Evolutionary conservation across 148 eudicot genomes (phyloP).

Genomic region (Vaccinium myrtillus): DNA sequence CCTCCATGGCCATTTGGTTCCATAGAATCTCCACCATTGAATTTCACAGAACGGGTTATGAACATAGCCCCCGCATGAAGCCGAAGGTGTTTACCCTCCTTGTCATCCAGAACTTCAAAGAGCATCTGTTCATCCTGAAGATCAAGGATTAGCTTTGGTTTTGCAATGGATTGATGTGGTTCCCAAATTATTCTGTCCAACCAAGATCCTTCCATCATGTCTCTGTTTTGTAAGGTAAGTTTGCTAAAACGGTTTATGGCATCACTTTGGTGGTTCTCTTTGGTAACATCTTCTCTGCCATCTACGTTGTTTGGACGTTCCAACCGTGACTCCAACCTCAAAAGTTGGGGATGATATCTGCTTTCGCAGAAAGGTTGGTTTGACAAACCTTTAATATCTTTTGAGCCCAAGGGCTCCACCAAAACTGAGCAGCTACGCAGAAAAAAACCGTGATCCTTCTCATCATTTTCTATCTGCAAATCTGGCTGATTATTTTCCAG

Average conservation of each 20-base stretch:
- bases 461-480: conserved; percentile 23
- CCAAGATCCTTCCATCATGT: conserved; percentile 84
- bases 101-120: conserved; percentile 73
- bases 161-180: conserved; percentile 47
- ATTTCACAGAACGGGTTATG: conserved; percentile 46
- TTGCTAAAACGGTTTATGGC: conserved; percentile 61
- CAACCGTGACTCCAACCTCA: conserved; percentile 68
- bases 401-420: conserved; percentile 66
- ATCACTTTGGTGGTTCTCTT: conserved; percentile 39
- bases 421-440: conserved; percentile 27
- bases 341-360: conserved; percentile 69
- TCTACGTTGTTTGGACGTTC: conserved; percentile 30
- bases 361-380: conserved; percentile 27
- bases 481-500: conserved; percentile 22
- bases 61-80: conserved; percentile 93
- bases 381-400: conserved; percentile 27
- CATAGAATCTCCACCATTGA: conserved; percentile 40
- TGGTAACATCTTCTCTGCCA: conserved; percentile 38
- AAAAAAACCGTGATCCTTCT: conserved; percentile 37
- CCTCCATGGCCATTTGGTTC: conserved; percentile 61
- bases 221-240: conserved; percentile 76
- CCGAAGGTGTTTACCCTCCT: conserved; percentile 60
- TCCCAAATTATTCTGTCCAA: conserved; percentile 87
- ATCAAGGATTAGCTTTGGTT: conserved; percentile 85
- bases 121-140: conserved; percentile 97